Evolutionary conservation across 352 stramenopile species (phyloP), one percentile per base, ranked within the genome.

Genomic region (Phytophthora citrophthora): DNA sequence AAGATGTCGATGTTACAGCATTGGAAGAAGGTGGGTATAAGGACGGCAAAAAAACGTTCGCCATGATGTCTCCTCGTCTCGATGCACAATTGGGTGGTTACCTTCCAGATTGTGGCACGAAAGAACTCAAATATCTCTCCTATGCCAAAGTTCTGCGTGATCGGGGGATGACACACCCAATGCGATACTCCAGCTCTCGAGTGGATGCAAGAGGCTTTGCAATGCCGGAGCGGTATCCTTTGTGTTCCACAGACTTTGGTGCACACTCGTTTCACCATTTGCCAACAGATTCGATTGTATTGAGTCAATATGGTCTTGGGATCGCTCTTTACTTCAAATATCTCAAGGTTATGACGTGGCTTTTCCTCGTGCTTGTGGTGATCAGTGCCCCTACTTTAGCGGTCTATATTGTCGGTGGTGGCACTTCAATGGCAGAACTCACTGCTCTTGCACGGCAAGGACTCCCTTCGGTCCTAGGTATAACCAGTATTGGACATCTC

Each of bases 311-410:
- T 68, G 79, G 83, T 18, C 61, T 95, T 13, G 85, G 81, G 49
- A 87, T 93, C 54, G 83, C 76, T 6, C 77, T 93, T 29, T 93
- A 93, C 69, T 95, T 95, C 75, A 91, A 91, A 61, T 95, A 90
- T 78, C 79, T 95, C 63, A 95, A 95, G 57, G 86, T 90, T 55
- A 88, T 95, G 62, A 67, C 77, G 15, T 95, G 86, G 84, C 72
- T 95, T 7, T 95, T 95, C 61, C 73, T 95, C 56, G 48, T 95
- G 27, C 81, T 95, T 32, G 68, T 87, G 15, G 53, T 89, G 18
- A 68, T 95, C 26, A 93, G 79, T 56, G 61, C 73, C 34, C 86
- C 86, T 13, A 53, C 73, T 26, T 60, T 95, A 38, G 53, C 76
- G 13, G 77, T 93, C 16, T 95, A 87, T 63, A 81, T 90, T 50